Evolutionary conservation across 192 early-diverging fungal species (phyloP).

Genomic region (Chytriomyces confervae): DNA sequence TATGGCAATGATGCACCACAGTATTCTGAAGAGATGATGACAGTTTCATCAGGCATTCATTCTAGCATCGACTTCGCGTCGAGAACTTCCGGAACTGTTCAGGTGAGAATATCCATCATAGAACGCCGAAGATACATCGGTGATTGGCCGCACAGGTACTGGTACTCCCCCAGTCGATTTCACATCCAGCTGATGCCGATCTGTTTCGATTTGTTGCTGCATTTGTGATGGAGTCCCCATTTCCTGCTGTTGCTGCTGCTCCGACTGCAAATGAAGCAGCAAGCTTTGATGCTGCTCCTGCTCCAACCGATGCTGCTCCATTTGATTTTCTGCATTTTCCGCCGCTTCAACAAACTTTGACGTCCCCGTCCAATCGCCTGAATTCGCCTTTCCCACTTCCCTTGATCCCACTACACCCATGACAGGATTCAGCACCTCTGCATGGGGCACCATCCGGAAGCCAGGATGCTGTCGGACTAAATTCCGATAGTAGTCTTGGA

Average conservation of each 20-base stretch:
- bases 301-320: constrained; percentile 11
- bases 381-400: neutral
- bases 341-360: constrained; percentile 21
- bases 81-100: neutral
- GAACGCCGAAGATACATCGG: neutral
- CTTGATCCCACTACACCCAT: neutral
- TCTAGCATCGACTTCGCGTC: neutral
- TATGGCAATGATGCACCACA: no score
- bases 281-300: neutral
- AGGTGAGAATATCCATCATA: neutral
- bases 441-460: constrained; percentile 42
- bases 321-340: constrained; percentile 3
- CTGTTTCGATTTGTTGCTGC: no score
- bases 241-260: neutral
- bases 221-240: neutral
- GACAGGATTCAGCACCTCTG: neutral
- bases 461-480: constrained; percentile 74
- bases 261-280: neutral
- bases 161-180: neutral
- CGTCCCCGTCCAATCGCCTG: constrained; percentile 31
- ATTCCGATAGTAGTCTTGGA: constrained; percentile 93
- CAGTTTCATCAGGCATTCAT: no score
- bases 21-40: no score
- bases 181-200: neutral
- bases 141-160: neutral